A percentile compares a stretch with the other conserved stretches of the same genome.
Evolutionary conservation across 2,329 filamentous ascomycete species (phyloP).

Genomic region (Aspergillus sojae): DNA sequence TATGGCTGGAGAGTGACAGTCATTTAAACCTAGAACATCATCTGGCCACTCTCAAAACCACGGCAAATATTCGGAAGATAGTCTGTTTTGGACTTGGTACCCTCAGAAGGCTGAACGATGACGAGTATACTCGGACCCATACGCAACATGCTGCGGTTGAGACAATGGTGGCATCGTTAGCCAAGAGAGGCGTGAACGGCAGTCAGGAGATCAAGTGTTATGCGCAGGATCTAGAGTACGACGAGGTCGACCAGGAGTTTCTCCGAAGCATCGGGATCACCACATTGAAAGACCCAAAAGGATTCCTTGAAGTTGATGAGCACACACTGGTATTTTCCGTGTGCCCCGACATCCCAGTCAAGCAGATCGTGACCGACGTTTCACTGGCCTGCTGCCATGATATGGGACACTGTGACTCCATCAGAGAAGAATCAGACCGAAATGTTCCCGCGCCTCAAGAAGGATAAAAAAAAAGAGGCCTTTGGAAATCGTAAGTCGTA

Average conservation of each 20-base stretch:
- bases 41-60: constrained; percentile 11
- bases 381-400: constrained; percentile 36
- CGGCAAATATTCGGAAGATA: constrained; percentile 23
- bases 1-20: constrained; percentile 25
- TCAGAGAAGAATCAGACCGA: not conserved
- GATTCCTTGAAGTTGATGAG: constrained; percentile 42
- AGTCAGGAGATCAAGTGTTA: constrained; percentile 23
- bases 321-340: constrained; percentile 42
- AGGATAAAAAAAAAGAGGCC: no score
- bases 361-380: constrained; percentile 45
- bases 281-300: constrained; percentile 32
- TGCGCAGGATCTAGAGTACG: constrained; percentile 32
- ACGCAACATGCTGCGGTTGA: constrained; percentile 30
- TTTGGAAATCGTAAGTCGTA: no score
- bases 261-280: constrained; percentile 24
- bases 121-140: constrained; percentile 14
- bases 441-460: no score
- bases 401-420: constrained; percentile 27
- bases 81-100: constrained; percentile 28
- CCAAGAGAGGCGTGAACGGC: constrained; percentile 7
- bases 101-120: constrained; percentile 10
- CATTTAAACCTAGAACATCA: constrained; percentile 17
- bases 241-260: constrained; percentile 20
- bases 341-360: constrained; percentile 36
- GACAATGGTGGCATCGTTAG: constrained; percentile 22